A percentile compares a stretch with the other conserved stretches of the same genome.
Evolutionary conservation across 352 stramenopile species (phyloP).

Genomic region (Pythium rishiriense): DNA sequence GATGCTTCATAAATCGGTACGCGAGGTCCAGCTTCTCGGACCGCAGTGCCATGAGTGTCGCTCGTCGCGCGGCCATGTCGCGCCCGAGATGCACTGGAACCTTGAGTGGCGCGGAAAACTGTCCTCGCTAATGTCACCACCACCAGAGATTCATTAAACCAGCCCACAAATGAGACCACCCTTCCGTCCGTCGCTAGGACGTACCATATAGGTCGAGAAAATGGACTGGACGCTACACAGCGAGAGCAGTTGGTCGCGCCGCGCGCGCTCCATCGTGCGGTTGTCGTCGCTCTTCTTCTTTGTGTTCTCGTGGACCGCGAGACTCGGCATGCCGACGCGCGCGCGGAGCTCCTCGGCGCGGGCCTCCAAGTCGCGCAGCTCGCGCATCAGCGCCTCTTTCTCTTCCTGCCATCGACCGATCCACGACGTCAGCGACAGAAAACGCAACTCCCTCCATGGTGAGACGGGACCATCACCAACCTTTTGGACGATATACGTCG

Average conservation of each 20-base stretch:
- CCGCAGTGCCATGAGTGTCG: constrained; percentile 8
- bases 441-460: too few relatives aligned
- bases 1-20: constrained; percentile 2
- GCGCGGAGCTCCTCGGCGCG: constrained; percentile 2
- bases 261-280: constrained; percentile 12
- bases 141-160: neutral
- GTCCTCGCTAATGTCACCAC: neutral
- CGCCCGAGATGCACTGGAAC: constrained; percentile 2
- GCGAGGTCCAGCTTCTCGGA: constrained; percentile 8
- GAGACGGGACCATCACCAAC: neutral
- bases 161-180: neutral
- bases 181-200: neutral
- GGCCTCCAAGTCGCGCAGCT: constrained; percentile 4
- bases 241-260: constrained; percentile 6
- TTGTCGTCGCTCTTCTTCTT: constrained; percentile 2
- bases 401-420: constrained; percentile 6
- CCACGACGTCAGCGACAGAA: neutral
- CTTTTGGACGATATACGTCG: constrained; percentile 14
- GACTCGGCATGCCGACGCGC: constrained; percentile 12
- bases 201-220: constrained; percentile 15
- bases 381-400: constrained; percentile 11
- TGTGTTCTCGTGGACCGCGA: neutral
- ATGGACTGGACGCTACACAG: constrained; percentile 15
- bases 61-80: constrained; percentile 10
- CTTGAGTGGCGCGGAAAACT: constrained; percentile 8